Conservation (phyloP, 345 rosid genomes). For the Eutrema japonicum region DNA sequence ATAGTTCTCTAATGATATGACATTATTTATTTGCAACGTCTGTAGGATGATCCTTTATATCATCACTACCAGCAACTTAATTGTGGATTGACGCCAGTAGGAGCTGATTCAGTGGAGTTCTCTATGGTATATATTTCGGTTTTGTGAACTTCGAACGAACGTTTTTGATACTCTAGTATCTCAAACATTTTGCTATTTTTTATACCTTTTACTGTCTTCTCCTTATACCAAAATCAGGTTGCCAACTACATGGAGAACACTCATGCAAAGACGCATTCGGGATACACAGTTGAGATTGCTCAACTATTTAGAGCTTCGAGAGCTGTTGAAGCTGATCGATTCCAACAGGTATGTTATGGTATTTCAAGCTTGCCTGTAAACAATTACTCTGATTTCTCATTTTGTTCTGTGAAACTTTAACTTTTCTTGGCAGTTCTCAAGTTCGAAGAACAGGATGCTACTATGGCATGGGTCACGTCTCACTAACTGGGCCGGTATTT, state of each 20-base stretch:
- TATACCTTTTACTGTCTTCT: constrained; percentile 17
- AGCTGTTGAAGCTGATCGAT: constrained; percentile 66
- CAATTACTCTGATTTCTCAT: background rate
- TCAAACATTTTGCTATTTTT: constrained; percentile 3
- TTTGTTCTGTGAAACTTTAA: constrained; percentile 9
- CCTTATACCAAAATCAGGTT: constrained; percentile 51
- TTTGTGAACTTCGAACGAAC: constrained; percentile 4
- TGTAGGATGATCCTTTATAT: constrained; percentile 81
- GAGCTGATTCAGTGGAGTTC: constrained; percentile 66
- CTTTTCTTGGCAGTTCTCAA: constrained; percentile 58
- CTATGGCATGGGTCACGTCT: constrained; percentile 97
- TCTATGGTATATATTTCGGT: constrained; percentile 52
- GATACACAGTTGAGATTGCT: constrained; percentile 65
- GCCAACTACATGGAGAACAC: constrained; percentile 75
- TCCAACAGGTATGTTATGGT: constrained; percentile 54
- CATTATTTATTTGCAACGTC: background rate
- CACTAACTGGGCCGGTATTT: constrained; percentile 95
- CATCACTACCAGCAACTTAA: constrained; percentile 64
- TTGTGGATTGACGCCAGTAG: constrained; percentile 72
- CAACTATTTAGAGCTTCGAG: constrained; percentile 69
- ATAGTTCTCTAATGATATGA: constrained; percentile 9
- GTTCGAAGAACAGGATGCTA: constrained; percentile 71
- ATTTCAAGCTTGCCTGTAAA: constrained; percentile 4
- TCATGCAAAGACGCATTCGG: constrained; percentile 87
- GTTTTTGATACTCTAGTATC: background rate